These are phyloP conservation scores for Cladosporium oxysporum DNA, from an alignment of 2,329 filamentous ascomycete genomes.

Conservation along the genomic window DNA sequence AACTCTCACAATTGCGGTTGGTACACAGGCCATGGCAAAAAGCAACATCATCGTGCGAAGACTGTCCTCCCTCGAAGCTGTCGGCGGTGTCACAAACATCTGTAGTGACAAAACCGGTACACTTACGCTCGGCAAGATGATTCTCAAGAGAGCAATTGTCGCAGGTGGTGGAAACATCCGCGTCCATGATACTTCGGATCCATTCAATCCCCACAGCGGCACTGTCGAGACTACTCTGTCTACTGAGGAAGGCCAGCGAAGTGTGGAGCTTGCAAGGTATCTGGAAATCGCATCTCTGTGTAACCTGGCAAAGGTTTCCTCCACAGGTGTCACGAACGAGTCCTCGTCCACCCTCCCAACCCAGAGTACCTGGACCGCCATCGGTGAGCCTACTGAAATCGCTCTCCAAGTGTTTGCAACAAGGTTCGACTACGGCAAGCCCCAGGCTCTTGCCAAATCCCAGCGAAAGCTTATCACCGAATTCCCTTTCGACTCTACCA, in stretches of 20 bases:
- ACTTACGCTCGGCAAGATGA: slow-evolving; percentile 54
- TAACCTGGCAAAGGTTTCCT: slow-evolving; percentile 61
- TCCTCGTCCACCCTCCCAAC: slow-evolving; percentile 33
- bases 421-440: slow-evolving; percentile 50
- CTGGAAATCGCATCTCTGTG: slow-evolving; percentile 63
- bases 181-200: slow-evolving; percentile 55
- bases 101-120: slow-evolving; percentile 70
- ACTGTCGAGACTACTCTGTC: slow-evolving; percentile 52
- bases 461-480: slow-evolving; percentile 29
- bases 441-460: slow-evolving; percentile 15
- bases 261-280: slow-evolving; percentile 41
- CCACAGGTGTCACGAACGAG: slow-evolving; percentile 41
- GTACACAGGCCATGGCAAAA: slow-evolving; percentile 61
- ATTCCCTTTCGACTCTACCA: slow-evolving; percentile 37
- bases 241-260: slow-evolving; percentile 44
- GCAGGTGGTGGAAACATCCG: slow-evolving; percentile 59
- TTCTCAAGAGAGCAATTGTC: slow-evolving; percentile 61
- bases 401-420: slow-evolving; percentile 71
- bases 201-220: slow-evolving; percentile 41
- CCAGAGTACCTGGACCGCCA: slow-evolving; percentile 60
- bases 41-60: slow-evolving; percentile 64
- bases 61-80: slow-evolving; percentile 61
- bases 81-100: slow-evolving; percentile 64
- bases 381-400: slow-evolving; percentile 67
- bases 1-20: slow-evolving; percentile 65